Percentiles rank a stretch among this genome's conserved stretches.
phyloP scores from a whole-genome alignment of 1,139 yeast species.

The Arxiozyma bovina region DNA sequence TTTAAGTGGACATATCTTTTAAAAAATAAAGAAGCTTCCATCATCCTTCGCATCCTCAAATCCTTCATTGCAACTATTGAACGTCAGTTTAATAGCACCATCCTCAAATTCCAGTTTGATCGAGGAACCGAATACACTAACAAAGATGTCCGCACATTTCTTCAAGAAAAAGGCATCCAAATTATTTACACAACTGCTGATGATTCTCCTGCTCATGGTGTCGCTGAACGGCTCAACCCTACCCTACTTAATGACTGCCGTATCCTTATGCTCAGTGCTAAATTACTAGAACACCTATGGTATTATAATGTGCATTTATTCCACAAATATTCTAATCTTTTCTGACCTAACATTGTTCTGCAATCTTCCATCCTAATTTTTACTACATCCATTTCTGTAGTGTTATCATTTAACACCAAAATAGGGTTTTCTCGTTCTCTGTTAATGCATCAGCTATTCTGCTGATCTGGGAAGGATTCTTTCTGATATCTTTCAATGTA shows the following conservation, averaged over 20 bases:
- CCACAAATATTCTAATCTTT: no score
- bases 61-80: conserved; percentile 1
- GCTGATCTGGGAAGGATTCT: no score
- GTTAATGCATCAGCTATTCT: no score
- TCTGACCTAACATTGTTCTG: no score
- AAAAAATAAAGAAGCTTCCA: not conserved
- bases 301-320: no score
- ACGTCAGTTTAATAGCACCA: not conserved
- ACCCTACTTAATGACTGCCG: conserved; percentile 8
- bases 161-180: conserved; percentile 5
- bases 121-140: conserved; percentile 8
- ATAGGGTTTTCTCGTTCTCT: no score
- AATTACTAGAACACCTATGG: conserved; percentile 7
- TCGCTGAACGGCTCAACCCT: conserved; percentile 5
- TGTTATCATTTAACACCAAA: no score
- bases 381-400: no score
- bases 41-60: not conserved
- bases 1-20: conserved; percentile 7
- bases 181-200: not conserved
- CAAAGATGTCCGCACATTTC: not conserved
- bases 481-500: no score
- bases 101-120: conserved; percentile 5
- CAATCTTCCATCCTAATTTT: conserved; percentile 2
- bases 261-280: conserved; percentile 2
- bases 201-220: not conserved